Evolutionary conservation across 2,329 filamentous ascomycete genomes (phyloP).

Genomic region (Curvularia verruculosa): DNA sequence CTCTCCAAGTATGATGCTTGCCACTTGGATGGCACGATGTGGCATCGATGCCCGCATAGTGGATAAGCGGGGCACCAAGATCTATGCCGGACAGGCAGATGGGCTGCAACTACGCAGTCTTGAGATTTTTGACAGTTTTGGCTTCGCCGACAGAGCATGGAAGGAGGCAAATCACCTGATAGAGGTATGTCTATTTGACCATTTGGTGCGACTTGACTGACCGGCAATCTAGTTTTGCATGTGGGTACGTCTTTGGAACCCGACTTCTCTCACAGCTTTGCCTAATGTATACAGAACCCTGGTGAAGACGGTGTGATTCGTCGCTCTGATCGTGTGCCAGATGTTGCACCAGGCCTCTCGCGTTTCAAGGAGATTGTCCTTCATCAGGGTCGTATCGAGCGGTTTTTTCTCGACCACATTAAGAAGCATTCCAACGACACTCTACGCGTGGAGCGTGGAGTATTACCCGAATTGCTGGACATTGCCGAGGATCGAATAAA

Average conservation of each 20-base stretch:
- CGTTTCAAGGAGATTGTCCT: conserved; percentile 70
- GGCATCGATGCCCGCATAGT: conserved; percentile 51
- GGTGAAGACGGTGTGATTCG: conserved; percentile 62
- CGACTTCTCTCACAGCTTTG: not conserved
- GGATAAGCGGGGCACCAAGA: conserved; percentile 51
- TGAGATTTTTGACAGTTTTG: conserved; percentile 65
- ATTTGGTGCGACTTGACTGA: conserved; percentile 7
- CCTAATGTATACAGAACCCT: conserved; percentile 58
- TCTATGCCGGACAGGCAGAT: conserved; percentile 51
- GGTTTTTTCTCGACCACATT: conserved; percentile 68
- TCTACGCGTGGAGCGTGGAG: conserved; percentile 62
- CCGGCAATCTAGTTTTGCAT: conserved; percentile 42
- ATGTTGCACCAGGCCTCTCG: conserved; percentile 66
- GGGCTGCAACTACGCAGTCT: conserved; percentile 52
- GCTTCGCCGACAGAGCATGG: conserved; percentile 67
- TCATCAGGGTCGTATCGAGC: conserved; percentile 74
- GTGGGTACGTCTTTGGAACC: conserved; percentile 38
- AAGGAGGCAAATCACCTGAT: conserved; percentile 72
- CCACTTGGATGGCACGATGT: conserved; percentile 51
- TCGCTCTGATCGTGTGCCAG: conserved; percentile 65
- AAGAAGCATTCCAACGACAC: conserved; percentile 60
- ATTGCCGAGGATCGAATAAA: conserved; percentile 61
- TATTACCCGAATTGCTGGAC: conserved; percentile 62
- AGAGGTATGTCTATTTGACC: conserved; percentile 56
- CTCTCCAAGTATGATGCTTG: conserved; percentile 44